A percentile compares a stretch with the other conserved stretches of the same genome.
These are phyloP conservation scores for Suillus spraguei DNA, from an alignment of 768 basidiomycete species.

Conservation along the genomic window DNA sequence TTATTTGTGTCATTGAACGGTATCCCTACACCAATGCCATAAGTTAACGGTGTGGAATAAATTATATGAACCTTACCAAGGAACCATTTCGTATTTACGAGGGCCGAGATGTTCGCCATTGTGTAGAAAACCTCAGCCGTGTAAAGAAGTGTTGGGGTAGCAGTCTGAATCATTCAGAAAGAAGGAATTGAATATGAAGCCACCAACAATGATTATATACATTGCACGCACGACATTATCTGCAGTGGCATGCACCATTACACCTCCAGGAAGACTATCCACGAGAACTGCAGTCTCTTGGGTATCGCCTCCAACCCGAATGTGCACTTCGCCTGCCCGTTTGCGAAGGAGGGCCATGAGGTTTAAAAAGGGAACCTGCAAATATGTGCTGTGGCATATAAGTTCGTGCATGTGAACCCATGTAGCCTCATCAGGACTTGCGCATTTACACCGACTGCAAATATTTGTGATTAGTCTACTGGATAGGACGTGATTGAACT, in stretches of 20 bases:
- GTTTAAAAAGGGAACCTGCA: constrained; percentile 46
- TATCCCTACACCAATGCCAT: constrained; percentile 16
- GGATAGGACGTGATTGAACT: constrained; percentile 24
- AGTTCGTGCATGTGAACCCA: neutral
- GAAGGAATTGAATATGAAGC: constrained; percentile 24
- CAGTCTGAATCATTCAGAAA: constrained; percentile 33
- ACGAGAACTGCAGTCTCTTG: constrained; percentile 44
- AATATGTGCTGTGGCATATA: constrained; percentile 19
- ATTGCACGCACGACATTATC: constrained; percentile 17
- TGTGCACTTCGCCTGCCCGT: constrained; percentile 43
- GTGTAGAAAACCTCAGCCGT: constrained; percentile 53
- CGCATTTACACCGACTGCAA: constrained; percentile 20
- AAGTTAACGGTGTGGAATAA: neutral
- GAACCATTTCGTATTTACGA: constrained; percentile 52
- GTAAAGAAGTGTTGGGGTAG: constrained; percentile 53
- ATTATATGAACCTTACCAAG: constrained; percentile 29
- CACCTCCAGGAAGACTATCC: constrained; percentile 26
- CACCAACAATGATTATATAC: constrained; percentile 33
- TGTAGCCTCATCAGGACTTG: constrained; percentile 4
- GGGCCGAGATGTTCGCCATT: constrained; percentile 46
- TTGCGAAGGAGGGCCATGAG: constrained; percentile 46
- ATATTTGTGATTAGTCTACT: neutral
- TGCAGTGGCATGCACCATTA: constrained; percentile 23
- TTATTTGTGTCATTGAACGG: constrained; percentile 23
- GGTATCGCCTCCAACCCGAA: constrained; percentile 54